Base-by-base conservation (phyloP, 2,329 filamentous ascomycete genomes). In the Tothia fuscella region DNA sequence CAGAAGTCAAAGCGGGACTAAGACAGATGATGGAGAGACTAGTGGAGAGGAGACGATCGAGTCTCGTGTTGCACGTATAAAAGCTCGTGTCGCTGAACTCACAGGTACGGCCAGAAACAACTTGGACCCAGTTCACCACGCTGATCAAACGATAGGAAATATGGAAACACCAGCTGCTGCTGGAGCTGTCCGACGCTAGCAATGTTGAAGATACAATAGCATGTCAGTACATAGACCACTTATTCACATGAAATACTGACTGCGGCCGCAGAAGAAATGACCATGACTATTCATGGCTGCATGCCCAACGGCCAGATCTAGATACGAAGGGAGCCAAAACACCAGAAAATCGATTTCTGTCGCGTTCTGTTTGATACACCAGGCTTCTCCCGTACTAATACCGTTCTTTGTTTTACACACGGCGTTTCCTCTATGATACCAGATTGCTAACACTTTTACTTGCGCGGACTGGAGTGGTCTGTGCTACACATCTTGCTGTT, bases 11-110 rank as follows among this genome's bases (percentile, higher is more conserved):
- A 62, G 74, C 65, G 53, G 41, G n/a, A 67, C 67, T 21, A 64
- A 69, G 6, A 77, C 71, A 14, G 85, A 89, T 48, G 86, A 91
- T 53, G 77, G 74, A n/a, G 86, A 93, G 51, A 91, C 84, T n/a
- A 93, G 83, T 56, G 87, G 84, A 43, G 89, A 96, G 72, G 89
- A 94, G 70, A 91, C 88, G 26, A 96, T 96, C 54, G 91, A 98
- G 62, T 88, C 87, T 37, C 84, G 91, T 50, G 91, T 96, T 46
- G 91, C 91, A 37, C 83, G 91, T 48, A 98, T 98, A 72, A 96
- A 95, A 66, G 91, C 91, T 46, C 81, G 91, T 47, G 91, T 98
- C 45, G 91, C 91, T 40, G 87, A 95, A 60, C 66, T 98, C 52
- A 98, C 91, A 2, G 82, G 82, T 52, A 1, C 20, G 26, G 13